Base-by-base conservation (phyloP, 140 eudicot species). In the Flaveria floridana region DNA sequence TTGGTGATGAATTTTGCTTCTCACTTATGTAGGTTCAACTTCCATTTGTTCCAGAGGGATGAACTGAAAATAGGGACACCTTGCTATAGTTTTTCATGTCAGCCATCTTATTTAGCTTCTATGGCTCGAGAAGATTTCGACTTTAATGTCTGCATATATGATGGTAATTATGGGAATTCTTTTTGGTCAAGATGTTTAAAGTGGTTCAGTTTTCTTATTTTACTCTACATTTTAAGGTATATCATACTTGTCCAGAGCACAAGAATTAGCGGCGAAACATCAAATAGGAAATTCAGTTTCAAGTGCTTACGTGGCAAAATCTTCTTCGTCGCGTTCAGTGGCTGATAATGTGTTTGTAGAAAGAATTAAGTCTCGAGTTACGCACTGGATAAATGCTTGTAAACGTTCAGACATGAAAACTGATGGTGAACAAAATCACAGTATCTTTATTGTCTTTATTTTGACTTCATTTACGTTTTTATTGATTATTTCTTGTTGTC, bases 31-130 rank as follows among this genome's bases (percentile, higher is more conserved):
- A 93, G 98, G 77, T 93, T 85, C 76, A 94, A 91, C 81, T 94
- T 94, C 76, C 97, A 90, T 83, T 82, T 94, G 84, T 94, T 94
- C 72, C 99, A 97, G 19, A 85, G 99, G 79, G 96, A 94, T 84
- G 99, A 90, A 78, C 65, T 90, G 82, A 94, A 82, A 79, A 23
- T 80, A 23, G 92, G 95, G 81, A 76, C 91, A 91, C 99, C 97
- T 8, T 84, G 92, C 68, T 88, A 94, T 71, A 84, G 87, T 79
- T 95, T 95, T 78, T 79, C 91, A 13, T 95, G 92, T 73, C 97
- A 95, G 74, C 80, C 97, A 13, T 90, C 97, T 13, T 87, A 85
- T 70, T 79, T 91, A 86, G 78, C 85, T 51, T 79, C 97, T 13
- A 84, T 90, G 96, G 95, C 95, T 55, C 83, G 76, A 69, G 88